Evolutionary conservation across 1,139 yeast species (phyloP), one percentile per base, ranked within the genome.

Genomic region (Meyerozyma carpophila): DNA sequence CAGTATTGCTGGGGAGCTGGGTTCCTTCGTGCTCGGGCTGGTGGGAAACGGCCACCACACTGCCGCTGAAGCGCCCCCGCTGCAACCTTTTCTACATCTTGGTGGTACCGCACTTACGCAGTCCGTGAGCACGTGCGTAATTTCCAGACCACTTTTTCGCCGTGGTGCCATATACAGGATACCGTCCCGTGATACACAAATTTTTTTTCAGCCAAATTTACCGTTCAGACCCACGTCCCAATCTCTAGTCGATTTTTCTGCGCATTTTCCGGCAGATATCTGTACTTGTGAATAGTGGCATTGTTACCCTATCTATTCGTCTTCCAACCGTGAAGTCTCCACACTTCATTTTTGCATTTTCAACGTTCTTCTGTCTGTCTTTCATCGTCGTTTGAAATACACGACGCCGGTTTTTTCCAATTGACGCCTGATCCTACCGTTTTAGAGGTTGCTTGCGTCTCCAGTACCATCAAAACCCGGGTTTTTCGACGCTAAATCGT

Each of bases 141-240:
- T 10, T 18, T 20, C 37, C 26, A 16, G 37, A 10, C 37, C 37
- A 18, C 26, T 20, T 4, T 8, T 32, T 11, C 27, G 2, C 27
- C 5, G 13, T 9, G 10, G 49, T 10, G 26, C 37, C 13, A 11
- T 16, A 13, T 31, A 16, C 34, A 31, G 37, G 13, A 34, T n/a
- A 27, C 36, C 20, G 26, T 18, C 37, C 26, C 37, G 37, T 34
- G 37, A 18, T 34, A 34, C 37, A 20, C 37, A 34, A 34, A 34
- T 34, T 34, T 34, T 34, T 21, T 34, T 34, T 34, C 37, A 34
- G 37, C 37, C 26, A 34, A 34, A 9, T 21, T 18, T 20, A 10
- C 37, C 21, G 10, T 27, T 11, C 37, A 34, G 26, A 18, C 25
- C 37, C 10, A 24, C 37, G 9, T 13, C 20, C 9, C 34, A 4